phyloP scores from a whole-genome alignment of 148 eudicot genomes.

The Rhododendron vialii region DNA sequence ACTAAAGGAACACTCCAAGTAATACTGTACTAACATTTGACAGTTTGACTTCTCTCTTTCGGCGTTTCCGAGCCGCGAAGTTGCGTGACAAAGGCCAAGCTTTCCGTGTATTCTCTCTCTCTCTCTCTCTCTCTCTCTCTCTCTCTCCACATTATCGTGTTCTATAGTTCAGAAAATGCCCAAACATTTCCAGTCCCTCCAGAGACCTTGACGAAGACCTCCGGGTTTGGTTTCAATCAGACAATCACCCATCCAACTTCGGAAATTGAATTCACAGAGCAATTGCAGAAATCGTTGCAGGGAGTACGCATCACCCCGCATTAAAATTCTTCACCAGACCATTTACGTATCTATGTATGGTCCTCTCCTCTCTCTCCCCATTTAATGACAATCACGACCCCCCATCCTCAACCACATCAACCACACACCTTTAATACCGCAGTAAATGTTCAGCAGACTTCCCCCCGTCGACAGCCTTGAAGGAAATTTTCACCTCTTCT shows the following conservation, averaged over 20 bases:
- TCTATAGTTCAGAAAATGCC: not conserved
- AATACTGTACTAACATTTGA: not conserved
- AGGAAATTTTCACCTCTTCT: not conserved
- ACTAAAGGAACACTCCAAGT: not conserved
- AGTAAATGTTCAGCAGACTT: not conserved
- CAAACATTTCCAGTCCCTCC: not conserved
- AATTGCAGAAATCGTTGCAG: not conserved
- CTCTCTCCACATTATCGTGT: not conserved
- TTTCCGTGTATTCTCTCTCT: not conserved
- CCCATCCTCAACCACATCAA: slow-evolving; percentile 22
- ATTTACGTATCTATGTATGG: not conserved
- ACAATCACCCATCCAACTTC: not conserved
- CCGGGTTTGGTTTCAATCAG: not conserved
- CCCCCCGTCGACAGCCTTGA: not conserved
- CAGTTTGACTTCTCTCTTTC: not conserved
- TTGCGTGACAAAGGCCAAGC: slow-evolving; percentile 9
- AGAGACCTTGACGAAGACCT: not conserved
- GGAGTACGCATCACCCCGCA: slow-evolving; percentile 2
- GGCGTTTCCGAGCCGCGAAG: slow-evolving; percentile 2
- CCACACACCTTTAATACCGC: slow-evolving; percentile 12
- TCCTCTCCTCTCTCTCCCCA: not conserved
- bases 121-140: not conserved
- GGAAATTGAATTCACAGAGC: slow-evolving; percentile 7
- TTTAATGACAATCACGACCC: slow-evolving; percentile 12
- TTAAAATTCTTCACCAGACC: slow-evolving; percentile 1